Percentiles rank a stretch among this genome's conserved stretches.
Evolutionary conservation across 148 eudicot species (phyloP).

Genomic region (Amaranthus hypochondriacus): DNA sequence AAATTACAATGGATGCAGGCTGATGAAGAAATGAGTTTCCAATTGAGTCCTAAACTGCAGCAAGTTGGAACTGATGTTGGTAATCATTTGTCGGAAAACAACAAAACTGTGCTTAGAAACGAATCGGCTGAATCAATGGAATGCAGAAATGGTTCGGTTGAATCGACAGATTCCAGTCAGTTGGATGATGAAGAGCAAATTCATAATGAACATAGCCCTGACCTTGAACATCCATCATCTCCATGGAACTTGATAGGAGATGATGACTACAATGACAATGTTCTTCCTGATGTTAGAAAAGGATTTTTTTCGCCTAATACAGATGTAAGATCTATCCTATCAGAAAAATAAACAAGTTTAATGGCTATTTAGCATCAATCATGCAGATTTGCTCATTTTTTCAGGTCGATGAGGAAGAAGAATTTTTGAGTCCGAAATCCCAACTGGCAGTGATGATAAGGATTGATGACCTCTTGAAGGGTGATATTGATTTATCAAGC

Average conservation of each 20-base stretch:
- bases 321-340: slow-evolving; percentile 10
- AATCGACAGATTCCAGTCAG: slow-evolving; percentile 30
- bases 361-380: neutral
- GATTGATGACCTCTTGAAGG: slow-evolving; percentile 21
- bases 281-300: slow-evolving; percentile 17
- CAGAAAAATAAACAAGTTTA: neutral
- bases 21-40: slow-evolving; percentile 18
- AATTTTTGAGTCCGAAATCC: slow-evolving; percentile 28
- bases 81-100: slow-evolving; percentile 17
- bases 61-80: slow-evolving; percentile 12
- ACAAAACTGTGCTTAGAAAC: slow-evolving; percentile 17
- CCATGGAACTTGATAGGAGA: slow-evolving; percentile 4
- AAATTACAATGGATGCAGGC: slow-evolving; percentile 19
- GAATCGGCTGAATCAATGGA: slow-evolving; percentile 33
- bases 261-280: slow-evolving; percentile 13
- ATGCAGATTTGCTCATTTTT: neutral
- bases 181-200: slow-evolving; percentile 29
- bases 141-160: slow-evolving; percentile 40
- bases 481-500: slow-evolving; percentile 16
- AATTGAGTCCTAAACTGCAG: slow-evolving; percentile 25
- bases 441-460: slow-evolving; percentile 23
- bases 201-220: slow-evolving; percentile 16
- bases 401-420: slow-evolving; percentile 34
- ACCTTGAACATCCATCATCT: slow-evolving; percentile 17
- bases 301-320: slow-evolving; percentile 18